Conservation (phyloP, 1,139 yeast genomes). For the Debaryomyces subglobosus region DNA sequence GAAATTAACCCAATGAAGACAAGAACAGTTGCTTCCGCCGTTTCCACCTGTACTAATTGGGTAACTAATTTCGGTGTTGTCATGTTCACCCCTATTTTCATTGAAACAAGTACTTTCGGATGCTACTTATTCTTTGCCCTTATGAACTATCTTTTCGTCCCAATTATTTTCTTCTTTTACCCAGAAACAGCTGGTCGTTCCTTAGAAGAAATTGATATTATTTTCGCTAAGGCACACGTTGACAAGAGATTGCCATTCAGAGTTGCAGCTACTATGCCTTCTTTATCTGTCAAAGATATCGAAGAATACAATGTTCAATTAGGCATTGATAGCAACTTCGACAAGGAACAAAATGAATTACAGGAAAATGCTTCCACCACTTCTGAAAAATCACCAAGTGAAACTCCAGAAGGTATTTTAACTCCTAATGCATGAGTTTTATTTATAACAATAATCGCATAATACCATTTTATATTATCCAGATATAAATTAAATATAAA, state of each 20-base stretch:
- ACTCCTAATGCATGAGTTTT: constrained; percentile 2
- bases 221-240: constrained; percentile 47
- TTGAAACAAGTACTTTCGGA: constrained; percentile 39
- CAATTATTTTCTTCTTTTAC: constrained; percentile 46
- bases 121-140: constrained; percentile 44
- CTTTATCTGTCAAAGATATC: constrained; percentile 43
- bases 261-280: constrained; percentile 53
- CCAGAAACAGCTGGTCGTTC: constrained; percentile 50
- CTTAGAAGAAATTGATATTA: constrained; percentile 47
- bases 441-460: neutral
- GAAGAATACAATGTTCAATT: constrained; percentile 51
- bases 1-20: constrained; percentile 61
- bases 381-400: constrained; percentile 2
- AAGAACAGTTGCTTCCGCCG: constrained; percentile 56
- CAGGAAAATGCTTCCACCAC: constrained; percentile 27
- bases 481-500: neutral
- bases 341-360: constrained; percentile 36
- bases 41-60: constrained; percentile 50
- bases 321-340: constrained; percentile 47
- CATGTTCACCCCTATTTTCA: constrained; percentile 48
- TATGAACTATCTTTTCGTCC: constrained; percentile 38
- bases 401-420: constrained; percentile 4
- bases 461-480: neutral
- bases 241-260: constrained; percentile 50
- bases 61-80: constrained; percentile 45